A percentile compares a stretch with the other conserved stretches of the same genome.
phyloP scores from a whole-genome alignment of 176 grass and related monocot genomes.

The Tuctoria greenei region DNA sequence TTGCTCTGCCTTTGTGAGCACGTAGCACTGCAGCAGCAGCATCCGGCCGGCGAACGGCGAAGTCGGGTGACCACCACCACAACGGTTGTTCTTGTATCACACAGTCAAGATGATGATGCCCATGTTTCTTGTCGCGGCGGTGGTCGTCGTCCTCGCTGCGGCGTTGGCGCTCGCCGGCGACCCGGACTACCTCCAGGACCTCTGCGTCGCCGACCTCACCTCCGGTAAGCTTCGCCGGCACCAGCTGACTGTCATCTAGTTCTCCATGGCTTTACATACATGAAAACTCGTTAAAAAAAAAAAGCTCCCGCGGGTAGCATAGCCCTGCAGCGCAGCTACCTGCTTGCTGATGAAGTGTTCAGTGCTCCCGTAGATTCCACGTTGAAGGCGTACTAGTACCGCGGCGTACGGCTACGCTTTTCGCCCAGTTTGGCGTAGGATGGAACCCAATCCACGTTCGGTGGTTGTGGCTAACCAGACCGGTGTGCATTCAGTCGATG shows the following conservation, averaged over 20 bases:
- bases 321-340: too few relatives aligned
- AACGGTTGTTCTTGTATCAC: background rate
- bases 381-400: background rate
- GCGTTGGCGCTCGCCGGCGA: constrained; percentile 46
- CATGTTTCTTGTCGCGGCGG: constrained; percentile 17
- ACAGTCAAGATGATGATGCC: background rate
- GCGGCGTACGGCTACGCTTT: too few relatives aligned
- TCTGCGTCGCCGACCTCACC: constrained; percentile 78
- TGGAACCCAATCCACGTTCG: constrained; percentile 7
- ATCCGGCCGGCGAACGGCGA: background rate
- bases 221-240: constrained; percentile 40
- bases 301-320: too few relatives aligned
- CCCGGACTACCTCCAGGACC: constrained; percentile 83
- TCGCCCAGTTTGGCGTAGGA: background rate
- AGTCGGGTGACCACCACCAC: background rate
- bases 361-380: background rate
- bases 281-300: too few relatives aligned
- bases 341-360: too few relatives aligned
- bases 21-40: background rate
- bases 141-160: background rate
- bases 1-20: too few relatives aligned
- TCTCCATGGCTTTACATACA: too few relatives aligned
- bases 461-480: background rate
- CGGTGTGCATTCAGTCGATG: too few relatives aligned
- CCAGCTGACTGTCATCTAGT: background rate